Evolutionary conservation across 169 alveolate genomes (phyloP).

Genomic region (Plasmodium fragile): DNA sequence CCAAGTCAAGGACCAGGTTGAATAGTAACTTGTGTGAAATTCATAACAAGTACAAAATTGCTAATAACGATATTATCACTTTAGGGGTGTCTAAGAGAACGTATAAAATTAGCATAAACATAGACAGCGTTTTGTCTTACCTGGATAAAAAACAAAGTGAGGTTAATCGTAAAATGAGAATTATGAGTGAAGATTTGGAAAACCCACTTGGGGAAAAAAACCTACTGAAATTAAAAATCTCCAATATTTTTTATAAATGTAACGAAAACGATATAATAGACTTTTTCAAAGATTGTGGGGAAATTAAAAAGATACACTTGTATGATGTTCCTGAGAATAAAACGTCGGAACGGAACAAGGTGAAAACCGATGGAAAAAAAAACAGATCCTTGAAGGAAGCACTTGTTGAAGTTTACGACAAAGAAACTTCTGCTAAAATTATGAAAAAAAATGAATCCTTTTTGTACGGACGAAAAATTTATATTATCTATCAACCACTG

Average conservation of each 20-base stretch:
- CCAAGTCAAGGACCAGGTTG: constrained; percentile 66
- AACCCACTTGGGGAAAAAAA: constrained; percentile 21
- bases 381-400: constrained; percentile 32
- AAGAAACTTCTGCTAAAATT: constrained; percentile 50
- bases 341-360: neutral
- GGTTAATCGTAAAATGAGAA: constrained; percentile 28
- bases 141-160: constrained; percentile 46
- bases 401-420: constrained; percentile 46
- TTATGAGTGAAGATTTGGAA: constrained; percentile 55
- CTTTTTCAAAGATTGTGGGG: constrained; percentile 70
- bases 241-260: constrained; percentile 70
- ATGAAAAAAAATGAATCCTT: constrained; percentile 47
- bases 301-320: constrained; percentile 43
- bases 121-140: constrained; percentile 57
- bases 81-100: constrained; percentile 74
- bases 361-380: neutral
- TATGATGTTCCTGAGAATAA: constrained; percentile 24
- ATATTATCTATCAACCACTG: constrained; percentile 30
- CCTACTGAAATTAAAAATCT: constrained; percentile 33
- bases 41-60: constrained; percentile 46
- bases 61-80: constrained; percentile 43
- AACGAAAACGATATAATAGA: constrained; percentile 70
- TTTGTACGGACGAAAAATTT: constrained; percentile 67
- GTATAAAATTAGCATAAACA: constrained; percentile 53
- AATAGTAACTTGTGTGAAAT: constrained; percentile 38